Evolutionary conservation across 768 basidiomycete genomes (phyloP).

Genomic region (Lyophyllum atratum): DNA sequence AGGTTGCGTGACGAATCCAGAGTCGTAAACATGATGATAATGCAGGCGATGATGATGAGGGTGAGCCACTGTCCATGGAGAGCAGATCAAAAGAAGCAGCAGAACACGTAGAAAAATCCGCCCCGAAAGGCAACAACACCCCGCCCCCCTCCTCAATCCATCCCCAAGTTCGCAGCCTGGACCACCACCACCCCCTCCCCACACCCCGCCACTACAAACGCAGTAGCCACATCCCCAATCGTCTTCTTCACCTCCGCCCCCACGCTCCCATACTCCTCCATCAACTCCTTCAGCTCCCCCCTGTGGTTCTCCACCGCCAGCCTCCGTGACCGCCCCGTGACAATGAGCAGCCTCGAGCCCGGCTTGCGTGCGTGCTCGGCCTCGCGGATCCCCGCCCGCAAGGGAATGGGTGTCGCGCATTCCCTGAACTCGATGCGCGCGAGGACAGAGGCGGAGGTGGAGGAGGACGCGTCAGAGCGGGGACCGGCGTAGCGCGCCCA

Average conservation of each 20-base stretch:
- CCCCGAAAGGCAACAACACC: not conserved
- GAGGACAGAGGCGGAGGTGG: conserved; percentile 35
- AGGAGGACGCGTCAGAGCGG: conserved; percentile 11
- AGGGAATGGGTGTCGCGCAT: conserved; percentile 53
- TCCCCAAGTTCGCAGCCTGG: conserved; percentile 46
- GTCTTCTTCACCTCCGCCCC: conserved; percentile 75
- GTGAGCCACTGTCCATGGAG: no score
- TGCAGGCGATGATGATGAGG: no score
- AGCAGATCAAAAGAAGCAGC: no score
- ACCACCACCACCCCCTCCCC: conserved; percentile 67
- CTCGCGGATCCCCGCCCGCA: conserved; percentile 58
- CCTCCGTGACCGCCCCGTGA: conserved; percentile 76
- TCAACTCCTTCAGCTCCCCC: conserved; percentile 66
- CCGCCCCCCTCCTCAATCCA: not conserved
- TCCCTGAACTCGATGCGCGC: conserved; percentile 66
- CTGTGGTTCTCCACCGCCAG: conserved; percentile 72
- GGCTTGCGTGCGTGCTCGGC: conserved; percentile 28
- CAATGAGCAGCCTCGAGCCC: conserved; percentile 50
- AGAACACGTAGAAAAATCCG: not conserved
- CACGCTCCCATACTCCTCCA: conserved; percentile 56
- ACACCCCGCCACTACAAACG: conserved; percentile 65
- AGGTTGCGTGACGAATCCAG: not conserved
- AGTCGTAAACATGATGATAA: not conserved
- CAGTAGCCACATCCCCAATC: conserved; percentile 81
- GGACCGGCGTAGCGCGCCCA: conserved; percentile 65